Evolutionary conservation across 2,329 filamentous ascomycete genomes (phyloP), one percentile per base, ranked within the genome.

Genomic region (Ophiostoma fasciatum): DNA sequence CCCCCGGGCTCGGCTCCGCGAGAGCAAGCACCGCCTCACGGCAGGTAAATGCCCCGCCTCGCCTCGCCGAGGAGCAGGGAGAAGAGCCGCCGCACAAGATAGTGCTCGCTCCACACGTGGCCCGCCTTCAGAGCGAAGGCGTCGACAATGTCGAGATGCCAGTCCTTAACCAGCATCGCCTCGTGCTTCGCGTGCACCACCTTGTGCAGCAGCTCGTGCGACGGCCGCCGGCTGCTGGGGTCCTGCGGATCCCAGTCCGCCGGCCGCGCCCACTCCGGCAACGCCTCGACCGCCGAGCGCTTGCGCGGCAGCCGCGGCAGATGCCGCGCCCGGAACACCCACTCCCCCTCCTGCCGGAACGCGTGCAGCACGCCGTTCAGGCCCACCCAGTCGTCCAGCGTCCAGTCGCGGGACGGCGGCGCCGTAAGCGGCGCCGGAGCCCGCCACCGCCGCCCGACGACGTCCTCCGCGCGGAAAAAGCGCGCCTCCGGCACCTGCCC

Each of bases 91-190:
- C 66, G 71, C 9, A 61, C 62, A 7, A 75, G 50, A 10, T 51
- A 52, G 7, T 46, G 53, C 44, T 64, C 68, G 17, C 64, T 60
- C 68, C 68, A 74, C 11, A 41, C 21, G 9, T 55, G 59, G 10
- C 61, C 61, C 3, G 69, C 57, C 39, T 64, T 56, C 11, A 48
- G 48, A 38, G 52, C 54, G 46, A 74, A 74, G 4, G 63, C 68
- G 39, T 71, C 64, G 18, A 74, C 60, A 36, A 72, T 60, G 40
- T 74, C 69, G 14, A 74, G 51, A 40, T 75, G 71, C 69, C 69
- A 74, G 38, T 56, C 49, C 50, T 71, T 61, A 14, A 75, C 54
- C 17, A 55, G 42, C 54, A 74, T 55, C 5, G 52, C 50, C 48
- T 62, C 56, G 31, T 60, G 64, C 25, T 64, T 60, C 20, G 63